phyloP scores from a whole-genome alignment of 2,329 filamentous ascomycete species.

The Ceratocystis huliohia region DNA sequence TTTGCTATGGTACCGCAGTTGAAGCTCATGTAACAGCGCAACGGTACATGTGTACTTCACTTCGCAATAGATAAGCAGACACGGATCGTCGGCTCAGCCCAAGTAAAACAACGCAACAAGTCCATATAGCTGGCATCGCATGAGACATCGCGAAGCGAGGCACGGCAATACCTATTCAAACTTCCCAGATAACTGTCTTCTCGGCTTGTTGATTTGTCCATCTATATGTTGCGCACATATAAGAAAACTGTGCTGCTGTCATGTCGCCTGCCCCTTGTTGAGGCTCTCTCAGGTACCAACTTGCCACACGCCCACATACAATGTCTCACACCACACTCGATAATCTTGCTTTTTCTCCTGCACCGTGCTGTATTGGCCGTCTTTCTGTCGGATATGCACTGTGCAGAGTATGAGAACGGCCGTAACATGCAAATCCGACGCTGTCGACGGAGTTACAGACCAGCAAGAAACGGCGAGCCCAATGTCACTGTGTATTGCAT shows the following conservation, averaged over 20 bases:
- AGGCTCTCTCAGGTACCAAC: conserved; percentile 2
- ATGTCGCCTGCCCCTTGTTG: neutral
- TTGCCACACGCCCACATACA: neutral
- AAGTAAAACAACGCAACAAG: neutral
- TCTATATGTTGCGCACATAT: neutral
- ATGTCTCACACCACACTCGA: neutral
- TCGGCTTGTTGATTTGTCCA: neutral
- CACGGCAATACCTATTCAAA: neutral
- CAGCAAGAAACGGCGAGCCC: too few species aligned
- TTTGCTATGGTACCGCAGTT: too few species aligned
- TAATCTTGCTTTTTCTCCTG: neutral
- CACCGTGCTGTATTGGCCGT: too few species aligned
- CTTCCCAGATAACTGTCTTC: neutral
- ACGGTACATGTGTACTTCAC: too few species aligned
- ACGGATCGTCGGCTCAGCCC: neutral
- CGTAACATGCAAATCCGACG: too few species aligned
- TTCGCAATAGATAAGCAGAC: neutral
- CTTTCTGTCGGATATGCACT: too few species aligned
- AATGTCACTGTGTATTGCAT: too few species aligned
- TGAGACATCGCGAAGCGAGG: neutral
- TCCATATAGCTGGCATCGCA: neutral
- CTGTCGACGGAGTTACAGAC: too few species aligned
- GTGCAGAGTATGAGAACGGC: too few species aligned
- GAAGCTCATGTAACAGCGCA: too few species aligned
- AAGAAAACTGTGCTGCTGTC: neutral